Evolutionary conservation across 768 basidiomycete genomes (phyloP).

Genomic region (Baorangia bicolor): DNA sequence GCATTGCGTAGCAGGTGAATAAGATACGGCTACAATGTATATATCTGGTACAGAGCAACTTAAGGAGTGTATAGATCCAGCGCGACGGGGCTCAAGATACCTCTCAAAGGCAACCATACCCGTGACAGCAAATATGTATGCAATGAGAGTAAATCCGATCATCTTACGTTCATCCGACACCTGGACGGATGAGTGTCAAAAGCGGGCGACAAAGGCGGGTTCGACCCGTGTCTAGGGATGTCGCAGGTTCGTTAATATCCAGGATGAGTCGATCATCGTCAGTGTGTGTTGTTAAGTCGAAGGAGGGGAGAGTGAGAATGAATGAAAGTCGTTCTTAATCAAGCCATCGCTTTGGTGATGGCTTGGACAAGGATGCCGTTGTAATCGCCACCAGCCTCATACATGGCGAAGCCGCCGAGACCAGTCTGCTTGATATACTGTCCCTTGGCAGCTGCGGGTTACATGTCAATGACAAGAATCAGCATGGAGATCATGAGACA

Average conservation of each 20-base stretch:
- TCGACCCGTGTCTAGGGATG: constrained; percentile 6
- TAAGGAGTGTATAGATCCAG: background rate
- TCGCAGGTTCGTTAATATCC: background rate
- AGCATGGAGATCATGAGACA: constrained; percentile 3
- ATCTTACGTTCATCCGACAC: constrained; percentile 11
- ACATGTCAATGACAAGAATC: background rate
- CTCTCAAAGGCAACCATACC: constrained; percentile 15
- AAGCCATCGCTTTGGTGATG: constrained; percentile 31
- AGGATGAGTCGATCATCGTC: constrained; percentile 26
- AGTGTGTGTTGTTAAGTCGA: constrained; percentile 3
- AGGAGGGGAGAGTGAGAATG: constrained; percentile 3
- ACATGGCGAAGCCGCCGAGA: constrained; percentile 46
- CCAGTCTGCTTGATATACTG: constrained; percentile 34
- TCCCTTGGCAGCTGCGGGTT: constrained; percentile 40
- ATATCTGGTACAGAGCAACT: background rate
- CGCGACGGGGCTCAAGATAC: background rate
- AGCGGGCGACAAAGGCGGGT: background rate
- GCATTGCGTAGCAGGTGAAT: background rate
- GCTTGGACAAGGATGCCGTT: constrained; percentile 35
- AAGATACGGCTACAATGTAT: constrained; percentile 2
- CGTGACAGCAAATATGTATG: background rate
- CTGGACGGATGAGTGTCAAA: constrained; percentile 9
- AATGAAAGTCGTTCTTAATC: constrained; percentile 6
- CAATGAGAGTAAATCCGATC: no score
- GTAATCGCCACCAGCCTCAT: constrained; percentile 45